Conservation (phyloP, 345 rosid genomes). For the Syzygium jambos region DNA sequence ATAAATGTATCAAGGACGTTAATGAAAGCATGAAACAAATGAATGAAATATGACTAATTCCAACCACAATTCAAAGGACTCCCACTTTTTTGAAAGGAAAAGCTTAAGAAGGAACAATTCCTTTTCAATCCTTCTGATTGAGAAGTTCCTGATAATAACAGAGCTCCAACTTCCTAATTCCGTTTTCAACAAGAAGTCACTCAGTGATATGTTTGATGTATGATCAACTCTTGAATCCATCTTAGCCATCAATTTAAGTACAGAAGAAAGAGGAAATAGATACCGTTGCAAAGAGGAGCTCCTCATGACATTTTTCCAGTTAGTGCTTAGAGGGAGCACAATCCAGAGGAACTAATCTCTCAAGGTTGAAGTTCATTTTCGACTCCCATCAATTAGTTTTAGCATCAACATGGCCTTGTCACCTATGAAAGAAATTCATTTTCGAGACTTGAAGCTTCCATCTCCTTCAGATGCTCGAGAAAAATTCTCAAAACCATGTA, state of each 20-base stretch:
- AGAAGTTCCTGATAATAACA: neutral
- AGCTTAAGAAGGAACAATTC: neutral
- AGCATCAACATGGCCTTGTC: neutral
- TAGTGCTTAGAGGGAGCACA: neutral
- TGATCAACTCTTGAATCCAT: neutral
- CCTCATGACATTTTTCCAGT: neutral
- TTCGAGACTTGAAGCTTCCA: constrained; percentile 5
- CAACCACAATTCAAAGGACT: neutral
- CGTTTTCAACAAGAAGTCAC: neutral
- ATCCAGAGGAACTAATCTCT: neutral
- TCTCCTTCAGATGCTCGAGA: constrained; percentile 21
- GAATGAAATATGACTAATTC: neutral
- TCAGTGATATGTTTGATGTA: neutral
- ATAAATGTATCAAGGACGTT: neutral
- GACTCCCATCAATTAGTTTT: neutral
- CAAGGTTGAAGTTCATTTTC: neutral
- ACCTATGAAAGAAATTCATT: neutral
- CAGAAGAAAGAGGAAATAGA: neutral
- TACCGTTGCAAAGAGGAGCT: neutral
- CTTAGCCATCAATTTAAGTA: neutral
- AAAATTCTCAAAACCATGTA: constrained; percentile 25
- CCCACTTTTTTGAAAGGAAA: neutral
- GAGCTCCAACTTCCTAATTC: neutral
- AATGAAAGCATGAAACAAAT: neutral
- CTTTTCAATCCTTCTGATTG: neutral